These are phyloP conservation scores for Colletotrichum gloeosporioides DNA, from an alignment of 2,329 filamentous ascomycete genomes.

Conservation along the genomic window DNA sequence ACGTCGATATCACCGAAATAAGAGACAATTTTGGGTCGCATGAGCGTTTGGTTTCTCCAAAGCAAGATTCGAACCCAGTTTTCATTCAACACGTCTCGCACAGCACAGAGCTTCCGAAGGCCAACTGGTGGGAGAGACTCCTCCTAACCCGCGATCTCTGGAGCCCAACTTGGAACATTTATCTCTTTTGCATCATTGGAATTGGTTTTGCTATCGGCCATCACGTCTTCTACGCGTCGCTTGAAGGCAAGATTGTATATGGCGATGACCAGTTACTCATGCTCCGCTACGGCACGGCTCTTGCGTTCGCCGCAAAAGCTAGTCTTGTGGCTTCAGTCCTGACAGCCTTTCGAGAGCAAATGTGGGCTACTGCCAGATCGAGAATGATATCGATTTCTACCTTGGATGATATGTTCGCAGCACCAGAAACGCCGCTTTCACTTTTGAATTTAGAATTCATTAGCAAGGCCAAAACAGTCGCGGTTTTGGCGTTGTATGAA, in stretches of 20 bases:
- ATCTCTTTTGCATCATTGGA: conserved; percentile 34
- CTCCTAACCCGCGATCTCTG: conserved; percentile 26
- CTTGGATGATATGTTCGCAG: background rate
- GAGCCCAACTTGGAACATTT: conserved; percentile 38
- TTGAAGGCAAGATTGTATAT: conserved; percentile 28
- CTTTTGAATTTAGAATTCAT: background rate
- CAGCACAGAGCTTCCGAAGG: background rate
- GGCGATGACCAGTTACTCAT: conserved; percentile 35
- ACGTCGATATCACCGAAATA: background rate
- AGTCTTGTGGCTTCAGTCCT: conserved; percentile 34
- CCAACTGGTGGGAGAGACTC: background rate
- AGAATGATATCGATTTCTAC: rapidly evolving
- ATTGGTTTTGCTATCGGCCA: conserved; percentile 35
- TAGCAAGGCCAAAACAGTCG: too few relatives aligned
- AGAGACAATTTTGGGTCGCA: background rate
- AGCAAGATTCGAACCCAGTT: background rate
- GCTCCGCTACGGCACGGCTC: conserved; percentile 36
- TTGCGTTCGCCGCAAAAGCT: conserved; percentile 40
- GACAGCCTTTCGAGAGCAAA: background rate
- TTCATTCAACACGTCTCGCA: background rate
- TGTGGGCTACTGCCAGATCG: background rate
- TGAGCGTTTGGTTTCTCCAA: background rate
- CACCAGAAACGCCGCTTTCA: rapidly evolving
- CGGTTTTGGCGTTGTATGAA: too few relatives aligned
- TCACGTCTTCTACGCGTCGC: conserved; percentile 35